Conservation (phyloP, 495 filamentous ascomycete species). For the Apiosordaria backusii region DNA sequence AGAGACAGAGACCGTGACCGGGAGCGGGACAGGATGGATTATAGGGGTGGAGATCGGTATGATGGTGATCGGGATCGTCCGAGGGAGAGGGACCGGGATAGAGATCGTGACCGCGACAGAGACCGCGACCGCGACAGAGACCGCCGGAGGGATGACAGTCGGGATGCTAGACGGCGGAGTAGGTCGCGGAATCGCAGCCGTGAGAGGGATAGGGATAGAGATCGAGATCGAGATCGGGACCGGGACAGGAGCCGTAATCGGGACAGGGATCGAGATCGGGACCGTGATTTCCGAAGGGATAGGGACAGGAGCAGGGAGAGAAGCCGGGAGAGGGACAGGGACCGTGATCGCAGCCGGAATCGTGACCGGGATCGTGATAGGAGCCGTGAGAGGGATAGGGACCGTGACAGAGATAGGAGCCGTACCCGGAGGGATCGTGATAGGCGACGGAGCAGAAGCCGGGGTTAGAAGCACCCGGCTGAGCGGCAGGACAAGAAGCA, state of each 20-base stretch:
- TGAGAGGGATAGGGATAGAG: constrained; percentile 16
- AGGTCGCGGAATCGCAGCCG: constrained; percentile 12
- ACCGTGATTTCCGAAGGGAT: constrained; percentile 1
- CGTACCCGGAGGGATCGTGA: constrained; percentile 6
- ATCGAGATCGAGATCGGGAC: constrained; percentile 13
- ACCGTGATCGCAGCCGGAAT: constrained; percentile 22
- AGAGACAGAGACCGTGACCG: constrained; percentile 19
- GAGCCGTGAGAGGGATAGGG: constrained; percentile 32
- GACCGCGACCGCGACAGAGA: constrained; percentile 31
- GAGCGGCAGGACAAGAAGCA: not conserved
- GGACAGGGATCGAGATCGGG: constrained; percentile 12
- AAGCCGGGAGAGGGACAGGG: constrained; percentile 21
- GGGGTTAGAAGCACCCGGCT: not conserved
- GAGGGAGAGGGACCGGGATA: constrained; percentile 33
- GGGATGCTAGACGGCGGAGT: not conserved
- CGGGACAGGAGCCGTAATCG: constrained; percentile 18
- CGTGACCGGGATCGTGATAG: constrained; percentile 26
- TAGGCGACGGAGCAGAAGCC: not conserved
- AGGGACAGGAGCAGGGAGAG: constrained; percentile 17
- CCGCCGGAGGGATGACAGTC: constrained; percentile 12
- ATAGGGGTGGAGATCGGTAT: constrained; percentile 33
- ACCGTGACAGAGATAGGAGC: constrained; percentile 20
- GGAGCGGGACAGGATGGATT: constrained; percentile 27
- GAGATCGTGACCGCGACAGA: constrained; percentile 35
- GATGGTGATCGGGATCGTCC: constrained; percentile 17